Conservation (phyloP, 169 alveolate species). For the Plasmodium knowlesi region DNA sequence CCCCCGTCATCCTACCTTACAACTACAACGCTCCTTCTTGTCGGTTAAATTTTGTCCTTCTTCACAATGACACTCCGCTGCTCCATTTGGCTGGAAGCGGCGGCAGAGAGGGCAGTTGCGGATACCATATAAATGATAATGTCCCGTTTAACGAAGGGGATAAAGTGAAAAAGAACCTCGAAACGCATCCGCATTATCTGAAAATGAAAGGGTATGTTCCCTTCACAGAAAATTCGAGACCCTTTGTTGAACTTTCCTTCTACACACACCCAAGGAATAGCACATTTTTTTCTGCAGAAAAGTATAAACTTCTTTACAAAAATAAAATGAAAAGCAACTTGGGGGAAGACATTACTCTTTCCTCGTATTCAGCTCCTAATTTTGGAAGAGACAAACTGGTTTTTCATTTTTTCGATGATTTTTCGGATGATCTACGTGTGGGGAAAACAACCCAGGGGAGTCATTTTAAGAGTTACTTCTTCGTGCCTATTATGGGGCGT, state of each 20-base stretch:
- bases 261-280: constrained; percentile 54
- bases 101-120: neutral
- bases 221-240: neutral
- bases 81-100: neutral
- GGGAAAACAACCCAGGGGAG: neutral
- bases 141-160: constrained; percentile 38
- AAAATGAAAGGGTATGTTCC: neutral
- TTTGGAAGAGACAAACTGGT: constrained; percentile 7
- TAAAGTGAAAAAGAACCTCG: constrained; percentile 5
- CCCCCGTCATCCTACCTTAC: constrained; percentile 45
- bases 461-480: neutral
- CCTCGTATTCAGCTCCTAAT: constrained; percentile 50
- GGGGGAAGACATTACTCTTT: neutral
- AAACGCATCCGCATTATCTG: neutral
- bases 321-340: constrained; percentile 12
- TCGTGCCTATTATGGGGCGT: neutral
- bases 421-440: neutral
- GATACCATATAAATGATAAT: neutral
- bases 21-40: constrained; percentile 8
- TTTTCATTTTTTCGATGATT: constrained; percentile 44
- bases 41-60: constrained; percentile 18
- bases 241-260: constrained; percentile 41
- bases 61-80: constrained; percentile 43
- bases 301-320: constrained; percentile 24
- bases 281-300: neutral